Conservation (phyloP, 352 stramenopile genomes). For the Globisporangium okanoganense region DNA sequence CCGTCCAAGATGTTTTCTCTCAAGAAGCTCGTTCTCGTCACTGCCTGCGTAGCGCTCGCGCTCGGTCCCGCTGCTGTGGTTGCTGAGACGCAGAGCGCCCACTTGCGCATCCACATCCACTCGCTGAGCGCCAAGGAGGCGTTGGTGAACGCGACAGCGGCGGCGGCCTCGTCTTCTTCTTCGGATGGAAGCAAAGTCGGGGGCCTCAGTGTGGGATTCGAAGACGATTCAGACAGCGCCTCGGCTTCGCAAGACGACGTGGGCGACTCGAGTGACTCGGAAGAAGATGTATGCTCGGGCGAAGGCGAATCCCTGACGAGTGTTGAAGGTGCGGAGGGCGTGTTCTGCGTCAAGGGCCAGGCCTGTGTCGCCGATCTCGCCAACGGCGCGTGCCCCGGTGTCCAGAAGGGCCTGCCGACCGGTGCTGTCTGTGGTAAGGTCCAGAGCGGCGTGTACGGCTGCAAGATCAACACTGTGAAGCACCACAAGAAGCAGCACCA, state of each 20-base stretch:
- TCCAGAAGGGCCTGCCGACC: background rate
- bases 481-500: background rate
- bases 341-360: constrained; percentile 16
- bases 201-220: too few species aligned
- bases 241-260: background rate
- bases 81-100: constrained; percentile 12
- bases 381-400: constrained; percentile 16
- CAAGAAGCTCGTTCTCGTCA: constrained; percentile 26
- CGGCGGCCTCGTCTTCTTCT: background rate
- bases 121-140: background rate
- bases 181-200: background rate
- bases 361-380: constrained; percentile 19
- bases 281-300: background rate
- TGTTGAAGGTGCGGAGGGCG: constrained; percentile 15
- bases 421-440: constrained; percentile 22
- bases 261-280: background rate
- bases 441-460: constrained; percentile 27
- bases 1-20: constrained; percentile 27
- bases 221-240: background rate
- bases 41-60: constrained; percentile 18
- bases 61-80: constrained; percentile 20
- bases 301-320: constrained; percentile 8
- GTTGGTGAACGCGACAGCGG: constrained; percentile 14
- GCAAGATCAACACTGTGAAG: constrained; percentile 4
- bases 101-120: constrained; percentile 25